phyloP scores from a whole-genome alignment of 2,329 filamentous ascomycete genomes.

The Colletotrichum neosansevieriae region DNA sequence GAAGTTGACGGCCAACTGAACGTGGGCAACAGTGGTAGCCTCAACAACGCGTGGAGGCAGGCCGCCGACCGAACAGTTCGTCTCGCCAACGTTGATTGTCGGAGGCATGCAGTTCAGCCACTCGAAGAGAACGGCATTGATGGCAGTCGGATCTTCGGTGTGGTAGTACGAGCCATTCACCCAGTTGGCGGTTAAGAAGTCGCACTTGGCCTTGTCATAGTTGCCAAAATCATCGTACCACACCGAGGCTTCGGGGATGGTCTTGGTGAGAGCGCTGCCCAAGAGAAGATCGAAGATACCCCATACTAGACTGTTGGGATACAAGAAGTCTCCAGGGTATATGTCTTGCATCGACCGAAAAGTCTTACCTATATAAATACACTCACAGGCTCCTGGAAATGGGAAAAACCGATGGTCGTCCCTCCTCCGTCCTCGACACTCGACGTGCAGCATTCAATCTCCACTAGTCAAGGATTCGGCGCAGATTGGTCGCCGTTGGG shows the following conservation, averaged over 20 bases:
- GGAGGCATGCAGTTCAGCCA: conserved; percentile 46
- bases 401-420: no score
- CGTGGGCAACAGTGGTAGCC: conserved; percentile 49
- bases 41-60: conserved; percentile 49
- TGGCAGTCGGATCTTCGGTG: conserved; percentile 45
- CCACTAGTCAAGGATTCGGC: no score
- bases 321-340: conserved; percentile 49
- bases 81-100: conserved; percentile 32
- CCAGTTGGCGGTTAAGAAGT: conserved; percentile 47
- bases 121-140: conserved; percentile 46
- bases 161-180: conserved; percentile 45
- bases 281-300: conserved; percentile 51
- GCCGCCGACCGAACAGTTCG: conserved; percentile 35
- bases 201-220: conserved; percentile 48
- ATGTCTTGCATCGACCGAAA: conserved; percentile 48
- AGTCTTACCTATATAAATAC: no score
- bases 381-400: no score
- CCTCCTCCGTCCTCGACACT: no score
- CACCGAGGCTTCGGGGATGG: conserved; percentile 48
- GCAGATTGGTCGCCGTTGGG: no score
- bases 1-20: conserved; percentile 56
- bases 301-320: conserved; percentile 48
- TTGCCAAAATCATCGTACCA: conserved; percentile 50
- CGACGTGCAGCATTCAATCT: no score
- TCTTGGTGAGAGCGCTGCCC: conserved; percentile 48